Conservation (phyloP, 345 rosid genomes). For the Gossypium anomalum region DNA sequence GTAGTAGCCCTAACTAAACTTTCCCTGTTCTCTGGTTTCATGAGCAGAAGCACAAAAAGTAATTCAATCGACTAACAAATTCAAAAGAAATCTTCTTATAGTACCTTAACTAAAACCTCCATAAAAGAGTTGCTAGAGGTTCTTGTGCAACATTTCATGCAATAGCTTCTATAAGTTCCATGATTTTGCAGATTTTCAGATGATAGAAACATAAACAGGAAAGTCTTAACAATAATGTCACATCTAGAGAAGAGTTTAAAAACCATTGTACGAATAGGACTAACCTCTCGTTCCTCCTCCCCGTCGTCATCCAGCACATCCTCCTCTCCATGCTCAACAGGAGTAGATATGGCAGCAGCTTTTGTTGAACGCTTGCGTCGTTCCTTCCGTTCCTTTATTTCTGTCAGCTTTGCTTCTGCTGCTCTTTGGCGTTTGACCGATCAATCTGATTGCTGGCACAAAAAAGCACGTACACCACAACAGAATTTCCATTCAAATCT, state of each 20-base stretch:
- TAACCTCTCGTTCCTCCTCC: conserved; percentile 96
- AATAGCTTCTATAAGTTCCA: not conserved
- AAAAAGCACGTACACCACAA: not conserved
- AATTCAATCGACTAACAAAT: not conserved
- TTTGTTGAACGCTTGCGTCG: conserved; percentile 67
- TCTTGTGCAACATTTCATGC: not conserved
- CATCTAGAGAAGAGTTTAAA: not conserved
- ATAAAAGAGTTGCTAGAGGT: not conserved
- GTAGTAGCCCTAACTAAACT: not conserved
- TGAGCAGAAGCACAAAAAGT: not conserved
- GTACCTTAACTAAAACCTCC: not conserved
- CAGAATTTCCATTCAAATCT: conserved; percentile 6
- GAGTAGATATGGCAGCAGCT: conserved; percentile 77
- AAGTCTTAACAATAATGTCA: not conserved
- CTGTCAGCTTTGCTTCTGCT: conserved; percentile 76
- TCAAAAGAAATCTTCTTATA: not conserved
- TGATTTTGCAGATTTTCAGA: not conserved
- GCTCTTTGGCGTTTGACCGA: conserved; percentile 75
- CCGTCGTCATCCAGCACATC: conserved; percentile 80
- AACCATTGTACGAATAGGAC: conserved; percentile 12
- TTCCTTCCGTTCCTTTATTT: conserved; percentile 86
- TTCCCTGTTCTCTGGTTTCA: not conserved
- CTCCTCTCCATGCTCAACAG: conserved; percentile 81
- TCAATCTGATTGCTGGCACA: conserved; percentile 53
- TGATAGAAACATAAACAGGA: not conserved